Conservation (phyloP, 208 protist species). For the Crithidia expoeki region DNA sequence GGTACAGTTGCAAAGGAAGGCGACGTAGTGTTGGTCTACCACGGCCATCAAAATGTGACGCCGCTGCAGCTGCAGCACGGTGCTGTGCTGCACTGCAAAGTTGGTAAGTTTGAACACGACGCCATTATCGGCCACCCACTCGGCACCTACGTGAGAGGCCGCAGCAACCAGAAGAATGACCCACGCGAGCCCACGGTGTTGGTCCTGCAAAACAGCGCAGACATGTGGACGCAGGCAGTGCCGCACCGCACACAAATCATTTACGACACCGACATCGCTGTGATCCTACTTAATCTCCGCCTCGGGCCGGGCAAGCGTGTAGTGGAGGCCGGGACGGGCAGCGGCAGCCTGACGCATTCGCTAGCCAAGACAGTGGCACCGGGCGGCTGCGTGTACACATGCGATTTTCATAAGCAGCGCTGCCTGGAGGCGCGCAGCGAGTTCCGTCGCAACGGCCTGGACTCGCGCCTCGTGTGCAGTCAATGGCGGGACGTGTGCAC, state of each 20-base stretch:
- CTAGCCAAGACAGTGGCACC: conserved; percentile 84
- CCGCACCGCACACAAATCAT: conserved; percentile 93
- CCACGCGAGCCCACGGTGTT: conserved; percentile 49
- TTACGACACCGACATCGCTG: conserved; percentile 91
- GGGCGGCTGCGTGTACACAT: conserved; percentile 81
- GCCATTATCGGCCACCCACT: conserved; percentile 81
- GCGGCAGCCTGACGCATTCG: conserved; percentile 87
- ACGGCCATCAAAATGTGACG: conserved; percentile 65
- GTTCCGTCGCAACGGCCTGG: conserved; percentile 77
- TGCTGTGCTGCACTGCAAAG: conserved; percentile 79
- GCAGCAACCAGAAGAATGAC: conserved; percentile 68
- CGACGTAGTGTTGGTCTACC: conserved; percentile 78
- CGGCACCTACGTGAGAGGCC: conserved; percentile 62
- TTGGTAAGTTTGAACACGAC: conserved; percentile 81
- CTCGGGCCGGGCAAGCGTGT: conserved; percentile 77
- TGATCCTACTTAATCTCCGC: conserved; percentile 80
- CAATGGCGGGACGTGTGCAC: conserved; percentile 88
- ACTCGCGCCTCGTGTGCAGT: conserved; percentile 60
- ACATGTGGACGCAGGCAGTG: conserved; percentile 90
- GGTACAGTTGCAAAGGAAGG: conserved; percentile 64
- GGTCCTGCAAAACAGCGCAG: conserved; percentile 83
- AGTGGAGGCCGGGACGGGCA: conserved; percentile 92
- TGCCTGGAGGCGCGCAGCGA: conserved; percentile 76
- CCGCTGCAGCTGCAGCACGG: conserved; percentile 67
- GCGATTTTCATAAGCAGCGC: conserved; percentile 89